Percentiles rank a stretch among this genome's conserved stretches.
phyloP scores from a whole-genome alignment of 352 stramenopile species.

The Globisporangium acanthophoron region DNA sequence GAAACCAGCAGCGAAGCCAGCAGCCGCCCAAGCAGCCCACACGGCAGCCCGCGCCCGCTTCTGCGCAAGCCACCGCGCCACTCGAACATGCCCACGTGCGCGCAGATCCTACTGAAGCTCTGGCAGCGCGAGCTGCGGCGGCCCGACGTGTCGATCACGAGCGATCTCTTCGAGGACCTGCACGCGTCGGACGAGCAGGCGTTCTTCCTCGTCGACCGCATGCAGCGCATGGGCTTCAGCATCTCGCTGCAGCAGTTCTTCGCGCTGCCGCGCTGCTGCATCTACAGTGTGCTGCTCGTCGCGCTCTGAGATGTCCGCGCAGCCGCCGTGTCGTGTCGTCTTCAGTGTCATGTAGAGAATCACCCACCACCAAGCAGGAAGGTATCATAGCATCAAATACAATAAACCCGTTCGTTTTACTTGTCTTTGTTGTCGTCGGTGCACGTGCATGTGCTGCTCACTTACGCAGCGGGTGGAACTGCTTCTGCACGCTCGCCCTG shows the following conservation, averaged over 20 bases:
- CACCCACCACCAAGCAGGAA: too few species aligned
- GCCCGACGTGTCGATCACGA: conserved; percentile 32
- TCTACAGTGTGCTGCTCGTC: conserved; percentile 63
- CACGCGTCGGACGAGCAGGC: conserved; percentile 11
- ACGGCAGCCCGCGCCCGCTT: conserved; percentile 15
- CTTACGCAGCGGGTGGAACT: conserved; percentile 30
- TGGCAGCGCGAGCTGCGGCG: conserved; percentile 60
- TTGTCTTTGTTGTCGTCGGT: too few species aligned
- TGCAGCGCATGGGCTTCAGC: conserved; percentile 59
- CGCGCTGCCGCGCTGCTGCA: conserved; percentile 55
- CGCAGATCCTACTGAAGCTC: conserved; percentile 55
- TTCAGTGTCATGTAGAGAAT: neutral
- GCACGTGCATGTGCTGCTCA: too few species aligned
- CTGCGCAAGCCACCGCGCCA: conserved; percentile 61
- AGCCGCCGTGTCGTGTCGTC: neutral
- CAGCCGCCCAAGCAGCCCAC: neutral
- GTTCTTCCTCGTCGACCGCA: conserved; percentile 16
- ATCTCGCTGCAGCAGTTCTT: conserved; percentile 62
- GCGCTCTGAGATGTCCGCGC: conserved; percentile 26
- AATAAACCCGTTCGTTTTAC: neutral
- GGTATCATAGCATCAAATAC: conserved; percentile 7
- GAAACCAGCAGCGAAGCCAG: conserved; percentile 2
- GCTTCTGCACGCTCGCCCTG: conserved; percentile 35
- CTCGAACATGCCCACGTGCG: conserved; percentile 56
- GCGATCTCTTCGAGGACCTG: conserved; percentile 13